These are phyloP conservation scores for Pachysandra terminalis DNA, from an alignment of 164 flowering plant species.

Conservation along the genomic window DNA sequence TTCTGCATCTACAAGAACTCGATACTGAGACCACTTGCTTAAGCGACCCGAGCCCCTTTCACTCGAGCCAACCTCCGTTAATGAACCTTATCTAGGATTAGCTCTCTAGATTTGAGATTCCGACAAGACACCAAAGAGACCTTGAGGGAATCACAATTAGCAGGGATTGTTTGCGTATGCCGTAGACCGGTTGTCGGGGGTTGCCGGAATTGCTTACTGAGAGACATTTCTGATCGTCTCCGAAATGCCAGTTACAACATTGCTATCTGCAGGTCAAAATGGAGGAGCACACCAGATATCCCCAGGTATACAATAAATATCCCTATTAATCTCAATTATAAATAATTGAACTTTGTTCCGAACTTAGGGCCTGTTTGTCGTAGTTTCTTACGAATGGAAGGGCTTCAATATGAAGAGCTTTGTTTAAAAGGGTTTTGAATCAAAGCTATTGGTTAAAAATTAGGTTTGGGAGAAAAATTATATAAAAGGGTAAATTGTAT, in stretches of 20 bases:
- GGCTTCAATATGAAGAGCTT: too few relatives aligned
- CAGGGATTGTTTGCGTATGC: conserved; percentile 42
- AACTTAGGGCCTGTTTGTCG: too few relatives aligned
- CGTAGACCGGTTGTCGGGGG: conserved; percentile 29
- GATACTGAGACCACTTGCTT: too few relatives aligned
- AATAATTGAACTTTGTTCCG: too few relatives aligned
- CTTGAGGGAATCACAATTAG: conserved; percentile 32
- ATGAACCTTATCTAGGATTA: conserved; percentile 52
- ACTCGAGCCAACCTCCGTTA: too few relatives aligned
- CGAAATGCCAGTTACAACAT: conserved; percentile 46
- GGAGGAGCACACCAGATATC: conserved; percentile 64
- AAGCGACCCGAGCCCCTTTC: too few relatives aligned
- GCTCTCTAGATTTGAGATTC: conserved; percentile 54
- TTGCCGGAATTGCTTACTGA: conserved; percentile 62
- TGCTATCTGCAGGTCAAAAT: conserved; percentile 72
- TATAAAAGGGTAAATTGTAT: too few relatives aligned
- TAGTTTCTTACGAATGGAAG: too few relatives aligned
- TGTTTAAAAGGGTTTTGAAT: too few relatives aligned
- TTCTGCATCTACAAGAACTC: too few relatives aligned
- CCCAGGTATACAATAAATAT: conserved; percentile 51
- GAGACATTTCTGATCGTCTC: conserved; percentile 46
- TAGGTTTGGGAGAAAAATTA: too few relatives aligned
- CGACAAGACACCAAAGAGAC: conserved; percentile 54
- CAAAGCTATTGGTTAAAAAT: too few relatives aligned
- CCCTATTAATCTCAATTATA: background rate